phyloP scores from a whole-genome alignment of 371 early-diverging fungal species.

The Mortierella sp. region DNA sequence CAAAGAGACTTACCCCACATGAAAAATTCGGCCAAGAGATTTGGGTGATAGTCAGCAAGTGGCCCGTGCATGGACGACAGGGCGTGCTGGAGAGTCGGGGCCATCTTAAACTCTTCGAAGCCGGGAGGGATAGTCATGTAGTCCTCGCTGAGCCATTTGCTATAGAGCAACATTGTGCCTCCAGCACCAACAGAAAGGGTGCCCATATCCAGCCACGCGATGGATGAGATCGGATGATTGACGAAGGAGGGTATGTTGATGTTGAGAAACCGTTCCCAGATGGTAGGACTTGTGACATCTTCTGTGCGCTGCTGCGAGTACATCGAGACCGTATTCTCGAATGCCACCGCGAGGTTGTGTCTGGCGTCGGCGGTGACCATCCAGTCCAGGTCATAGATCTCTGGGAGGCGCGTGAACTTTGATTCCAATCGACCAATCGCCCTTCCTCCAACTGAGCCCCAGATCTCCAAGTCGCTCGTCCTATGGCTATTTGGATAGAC shows the following conservation, averaged over 20 bases:
- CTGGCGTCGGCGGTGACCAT: slow-evolving; percentile 81
- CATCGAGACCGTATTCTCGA: slow-evolving; percentile 43
- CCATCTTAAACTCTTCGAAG: slow-evolving; percentile 54
- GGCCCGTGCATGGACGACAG: slow-evolving; percentile 70
- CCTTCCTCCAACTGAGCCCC: slow-evolving; percentile 50
- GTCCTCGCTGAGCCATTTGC: slow-evolving; percentile 78
- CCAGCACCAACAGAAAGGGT: slow-evolving; percentile 74
- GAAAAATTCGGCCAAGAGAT: slow-evolving; percentile 79
- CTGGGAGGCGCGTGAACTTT: slow-evolving; percentile 28
- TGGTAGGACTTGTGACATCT: slow-evolving; percentile 46
- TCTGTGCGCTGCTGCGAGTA: slow-evolving; percentile 47
- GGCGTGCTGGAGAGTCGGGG: slow-evolving; percentile 72
- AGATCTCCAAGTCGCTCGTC: slow-evolving; percentile 39
- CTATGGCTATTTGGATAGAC: slow-evolving; percentile 37
- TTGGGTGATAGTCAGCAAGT: slow-evolving; percentile 84
- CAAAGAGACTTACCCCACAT: slow-evolving; percentile 74
- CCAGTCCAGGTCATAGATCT: slow-evolving; percentile 76
- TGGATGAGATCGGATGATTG: slow-evolving; percentile 61
- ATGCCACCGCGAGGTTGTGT: slow-evolving; percentile 76
- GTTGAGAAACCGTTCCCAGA: slow-evolving; percentile 40
- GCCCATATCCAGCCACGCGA: slow-evolving; percentile 79
- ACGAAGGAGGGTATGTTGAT: slow-evolving; percentile 36
- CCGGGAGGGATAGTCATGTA: slow-evolving; percentile 45
- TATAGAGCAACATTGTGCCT: slow-evolving; percentile 68
- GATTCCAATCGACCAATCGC: slow-evolving; percentile 40